Conservation (phyloP, 2,329 filamentous ascomycete genomes). For the Colletotrichum gloeosporioides region DNA sequence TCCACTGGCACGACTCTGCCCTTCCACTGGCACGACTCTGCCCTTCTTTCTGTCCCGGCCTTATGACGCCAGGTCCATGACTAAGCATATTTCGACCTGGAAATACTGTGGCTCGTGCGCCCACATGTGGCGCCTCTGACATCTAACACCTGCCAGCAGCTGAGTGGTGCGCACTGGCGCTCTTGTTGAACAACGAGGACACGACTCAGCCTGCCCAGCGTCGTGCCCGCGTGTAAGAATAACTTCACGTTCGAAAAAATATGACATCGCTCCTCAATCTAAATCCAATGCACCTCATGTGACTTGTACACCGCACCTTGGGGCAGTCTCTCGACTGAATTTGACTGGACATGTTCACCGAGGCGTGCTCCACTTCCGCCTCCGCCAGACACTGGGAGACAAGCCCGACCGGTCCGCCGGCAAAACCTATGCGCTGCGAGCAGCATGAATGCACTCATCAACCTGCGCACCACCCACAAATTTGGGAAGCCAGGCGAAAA, state of each 20-base stretch:
- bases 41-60: background rate
- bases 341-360: background rate
- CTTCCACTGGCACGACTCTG: background rate
- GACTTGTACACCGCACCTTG: too few relatives aligned
- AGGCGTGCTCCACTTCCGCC: background rate
- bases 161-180: background rate
- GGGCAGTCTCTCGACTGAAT: background rate
- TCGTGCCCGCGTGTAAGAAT: too few relatives aligned
- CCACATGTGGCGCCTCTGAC: background rate
- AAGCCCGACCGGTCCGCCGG: background rate
- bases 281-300: too few relatives aligned
- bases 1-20: too few relatives aligned
- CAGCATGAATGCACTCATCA: background rate
- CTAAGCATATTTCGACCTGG: background rate
- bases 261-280: too few relatives aligned
- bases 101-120: background rate
- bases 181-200: too few relatives aligned
- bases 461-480: background rate
- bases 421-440: background rate
- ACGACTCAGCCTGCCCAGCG: too few relatives aligned
- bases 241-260: too few relatives aligned
- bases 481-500: background rate
- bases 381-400: background rate
- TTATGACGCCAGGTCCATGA: background rate
- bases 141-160: background rate